These are phyloP conservation scores for Globisporangium polare DNA, from an alignment of 352 stramenopile species.

Conservation along the genomic window DNA sequence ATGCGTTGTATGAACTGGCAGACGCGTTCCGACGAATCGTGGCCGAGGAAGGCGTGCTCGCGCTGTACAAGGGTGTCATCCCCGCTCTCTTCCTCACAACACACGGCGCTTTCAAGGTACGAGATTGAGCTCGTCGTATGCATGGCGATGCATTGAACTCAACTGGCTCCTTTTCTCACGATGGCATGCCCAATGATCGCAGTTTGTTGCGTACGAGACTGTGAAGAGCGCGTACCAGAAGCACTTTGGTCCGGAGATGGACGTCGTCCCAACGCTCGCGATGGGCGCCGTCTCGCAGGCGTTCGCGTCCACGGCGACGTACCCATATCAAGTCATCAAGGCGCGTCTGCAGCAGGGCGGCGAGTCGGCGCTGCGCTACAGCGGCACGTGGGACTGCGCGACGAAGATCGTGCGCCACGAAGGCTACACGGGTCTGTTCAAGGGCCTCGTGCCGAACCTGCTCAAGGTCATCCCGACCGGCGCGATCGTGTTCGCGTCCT, in stretches of 20 bases:
- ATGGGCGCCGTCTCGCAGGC: conserved; percentile 82
- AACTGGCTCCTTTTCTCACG: background rate
- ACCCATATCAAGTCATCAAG: conserved; percentile 97
- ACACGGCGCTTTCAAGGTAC: conserved; percentile 94
- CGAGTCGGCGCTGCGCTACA: conserved; percentile 79
- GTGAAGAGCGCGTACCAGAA: conserved; percentile 64
- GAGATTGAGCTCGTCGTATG: background rate
- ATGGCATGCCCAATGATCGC: background rate
- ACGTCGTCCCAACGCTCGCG: conserved; percentile 56
- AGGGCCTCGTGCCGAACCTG: conserved; percentile 94
- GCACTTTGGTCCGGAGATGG: conserved; percentile 63
- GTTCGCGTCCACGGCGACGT: conserved; percentile 87
- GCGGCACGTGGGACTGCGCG: conserved; percentile 87
- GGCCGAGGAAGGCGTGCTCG: conserved; percentile 90
- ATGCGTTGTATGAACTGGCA: conserved; percentile 11
- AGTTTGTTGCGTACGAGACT: conserved; percentile 81
- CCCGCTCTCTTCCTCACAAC: conserved; percentile 95
- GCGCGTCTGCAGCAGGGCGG: conserved; percentile 92
- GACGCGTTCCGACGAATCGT: conserved; percentile 94
- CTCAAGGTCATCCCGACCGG: conserved; percentile 95
- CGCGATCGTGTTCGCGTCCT: conserved; percentile 92
- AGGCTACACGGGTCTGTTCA: conserved; percentile 93
- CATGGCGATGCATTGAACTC: background rate
- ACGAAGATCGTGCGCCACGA: conserved; percentile 88
- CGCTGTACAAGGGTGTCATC: conserved; percentile 95